phyloP scores from a whole-genome alignment of 2,329 filamentous ascomycete species.

The Keithomyces neogunnii region DNA sequence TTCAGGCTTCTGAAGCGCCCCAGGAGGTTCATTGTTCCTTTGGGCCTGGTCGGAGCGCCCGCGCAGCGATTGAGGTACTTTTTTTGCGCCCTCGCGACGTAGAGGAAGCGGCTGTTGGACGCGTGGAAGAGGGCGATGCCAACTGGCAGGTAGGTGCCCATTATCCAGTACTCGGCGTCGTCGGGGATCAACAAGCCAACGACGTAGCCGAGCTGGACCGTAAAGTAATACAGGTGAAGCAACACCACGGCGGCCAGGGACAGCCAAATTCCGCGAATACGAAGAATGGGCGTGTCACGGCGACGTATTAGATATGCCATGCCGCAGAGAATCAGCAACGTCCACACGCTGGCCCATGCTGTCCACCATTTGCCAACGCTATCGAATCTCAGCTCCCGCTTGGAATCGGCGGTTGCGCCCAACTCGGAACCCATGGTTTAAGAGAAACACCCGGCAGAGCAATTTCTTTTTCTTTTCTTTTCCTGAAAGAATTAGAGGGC shows the following conservation, averaged over 20 bases:
- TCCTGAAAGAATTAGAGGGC: too few species aligned
- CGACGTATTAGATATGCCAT: conserved; percentile 29
- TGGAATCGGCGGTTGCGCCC: conserved; percentile 13
- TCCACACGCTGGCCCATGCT: conserved; percentile 23
- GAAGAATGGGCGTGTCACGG: conserved; percentile 27
- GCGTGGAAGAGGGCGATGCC: conserved; percentile 59
- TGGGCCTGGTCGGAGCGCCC: conserved; percentile 7
- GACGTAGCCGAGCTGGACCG: conserved; percentile 28
- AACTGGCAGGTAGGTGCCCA: conserved; percentile 55
- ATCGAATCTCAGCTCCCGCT: conserved; percentile 13
- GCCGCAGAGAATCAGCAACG: conserved; percentile 23
- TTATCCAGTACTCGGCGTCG: conserved; percentile 53
- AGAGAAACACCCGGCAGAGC: not conserved
- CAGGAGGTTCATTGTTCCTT: conserved; percentile 14
- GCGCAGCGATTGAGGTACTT: conserved; percentile 12
- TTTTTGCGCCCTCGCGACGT: conserved; percentile 44
- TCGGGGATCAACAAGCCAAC: conserved; percentile 32
- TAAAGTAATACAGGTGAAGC: conserved; percentile 33
- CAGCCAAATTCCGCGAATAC: conserved; percentile 30
- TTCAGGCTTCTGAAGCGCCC: conserved; percentile 25
- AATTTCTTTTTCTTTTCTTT: not conserved
- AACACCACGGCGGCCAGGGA: conserved; percentile 29
- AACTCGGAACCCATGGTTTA: conserved; percentile 17
- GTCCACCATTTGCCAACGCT: conserved; percentile 25
- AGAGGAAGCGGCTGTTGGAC: conserved; percentile 50